Percentiles rank a stretch among this genome's conserved stretches.
These are phyloP conservation scores for Sporormia fimetaria DNA, from an alignment of 495 filamentous ascomycete species.

Conservation along the genomic window DNA sequence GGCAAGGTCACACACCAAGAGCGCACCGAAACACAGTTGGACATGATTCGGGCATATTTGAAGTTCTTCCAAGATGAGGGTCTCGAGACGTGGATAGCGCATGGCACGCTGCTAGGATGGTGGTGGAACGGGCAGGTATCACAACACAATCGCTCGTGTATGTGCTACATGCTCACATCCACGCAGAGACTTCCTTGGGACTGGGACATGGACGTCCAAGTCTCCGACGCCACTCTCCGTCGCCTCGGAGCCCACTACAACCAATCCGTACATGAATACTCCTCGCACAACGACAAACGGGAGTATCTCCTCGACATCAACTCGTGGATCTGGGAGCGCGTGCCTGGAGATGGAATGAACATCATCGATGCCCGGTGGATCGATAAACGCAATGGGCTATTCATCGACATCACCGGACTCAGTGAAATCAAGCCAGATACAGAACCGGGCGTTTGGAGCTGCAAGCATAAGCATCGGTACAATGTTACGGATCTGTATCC, in stretches of 20 bases:
- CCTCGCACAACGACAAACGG: conserved; percentile 28
- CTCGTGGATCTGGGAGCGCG: conserved; percentile 49
- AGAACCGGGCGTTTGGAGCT: conserved; percentile 57
- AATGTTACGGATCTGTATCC: conserved; percentile 41
- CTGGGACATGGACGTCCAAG: conserved; percentile 77
- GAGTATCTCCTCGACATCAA: conserved; percentile 71
- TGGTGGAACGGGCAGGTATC: conserved; percentile 73
- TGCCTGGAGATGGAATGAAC: conserved; percentile 56
- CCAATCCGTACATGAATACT: conserved; percentile 51
- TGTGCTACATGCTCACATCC: not conserved
- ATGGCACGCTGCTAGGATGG: conserved; percentile 80
- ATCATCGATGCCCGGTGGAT: conserved; percentile 84
- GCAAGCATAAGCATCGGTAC: conserved; percentile 74
- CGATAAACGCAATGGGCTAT: conserved; percentile 63
- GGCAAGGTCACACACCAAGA: conserved; percentile 49
- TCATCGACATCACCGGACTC: conserved; percentile 80
- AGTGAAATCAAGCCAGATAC: conserved; percentile 50
- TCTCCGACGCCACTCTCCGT: conserved; percentile 49
- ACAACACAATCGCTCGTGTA: not conserved
- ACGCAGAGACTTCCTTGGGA: conserved; percentile 71
- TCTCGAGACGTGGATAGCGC: conserved; percentile 76
- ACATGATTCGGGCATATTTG: conserved; percentile 66
- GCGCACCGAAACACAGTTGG: conserved; percentile 49
- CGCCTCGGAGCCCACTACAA: conserved; percentile 55
- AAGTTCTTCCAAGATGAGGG: conserved; percentile 49